Percentiles rank a stretch among this genome's conserved stretches.
phyloP scores from a whole-genome alignment of 2,329 filamentous ascomycete genomes.

The Xenoacremonium recifei region DNA sequence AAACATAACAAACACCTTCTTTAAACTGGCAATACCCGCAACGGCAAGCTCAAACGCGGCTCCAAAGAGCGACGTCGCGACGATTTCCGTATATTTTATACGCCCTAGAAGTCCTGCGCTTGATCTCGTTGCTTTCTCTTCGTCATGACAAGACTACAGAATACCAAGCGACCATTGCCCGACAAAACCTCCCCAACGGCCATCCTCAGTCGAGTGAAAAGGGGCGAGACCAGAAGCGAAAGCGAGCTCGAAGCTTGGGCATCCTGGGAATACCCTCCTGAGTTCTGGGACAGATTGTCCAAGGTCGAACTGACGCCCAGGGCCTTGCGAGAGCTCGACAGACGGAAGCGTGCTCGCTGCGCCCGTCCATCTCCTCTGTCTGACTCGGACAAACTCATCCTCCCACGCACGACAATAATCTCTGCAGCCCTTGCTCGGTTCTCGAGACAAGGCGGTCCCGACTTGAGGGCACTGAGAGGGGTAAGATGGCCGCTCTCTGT shows the following conservation, averaged over 20 bases:
- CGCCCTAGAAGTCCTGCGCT: no score
- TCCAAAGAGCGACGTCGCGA: no score
- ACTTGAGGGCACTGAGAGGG: constrained; percentile 21
- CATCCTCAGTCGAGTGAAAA: background rate
- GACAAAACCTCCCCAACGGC: constrained; percentile 1
- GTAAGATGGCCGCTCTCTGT: constrained; percentile 5
- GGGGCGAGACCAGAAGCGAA: background rate
- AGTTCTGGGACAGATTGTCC: constrained; percentile 10
- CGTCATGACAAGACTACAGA: constrained; percentile 3
- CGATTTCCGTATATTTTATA: no score
- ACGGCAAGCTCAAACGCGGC: no score
- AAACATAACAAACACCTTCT: no score
- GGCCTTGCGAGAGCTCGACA: constrained; percentile 8
- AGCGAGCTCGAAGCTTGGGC: background rate
- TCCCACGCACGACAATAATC: background rate
- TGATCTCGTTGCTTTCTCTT: no score
- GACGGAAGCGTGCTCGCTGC: constrained; percentile 1
- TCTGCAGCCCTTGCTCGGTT: constrained; percentile 17
- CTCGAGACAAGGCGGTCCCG: constrained; percentile 24
- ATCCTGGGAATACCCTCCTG: constrained; percentile 4
- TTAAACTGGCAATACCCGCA: no score
- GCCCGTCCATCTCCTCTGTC: background rate
- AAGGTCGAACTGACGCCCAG: constrained; percentile 1
- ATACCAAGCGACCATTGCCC: constrained; percentile 2
- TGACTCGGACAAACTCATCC: background rate